A percentile compares a stretch with the other conserved stretches of the same genome.
These are phyloP conservation scores for Phytomonas sp. DNA, from an alignment of 208 protist species.

Conservation along the genomic window DNA sequence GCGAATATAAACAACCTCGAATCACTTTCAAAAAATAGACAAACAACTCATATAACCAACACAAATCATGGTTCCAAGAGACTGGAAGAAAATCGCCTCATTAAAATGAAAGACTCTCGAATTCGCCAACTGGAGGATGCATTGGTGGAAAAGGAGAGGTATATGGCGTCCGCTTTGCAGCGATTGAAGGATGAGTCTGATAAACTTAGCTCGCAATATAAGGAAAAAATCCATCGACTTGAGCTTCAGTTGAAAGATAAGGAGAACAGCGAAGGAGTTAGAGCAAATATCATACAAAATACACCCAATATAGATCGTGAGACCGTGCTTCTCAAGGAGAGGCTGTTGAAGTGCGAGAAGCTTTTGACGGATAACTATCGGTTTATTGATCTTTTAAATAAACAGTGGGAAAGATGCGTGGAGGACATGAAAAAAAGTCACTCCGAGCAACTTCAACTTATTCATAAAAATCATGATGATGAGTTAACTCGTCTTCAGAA, in stretches of 20 bases:
- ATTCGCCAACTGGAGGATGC: constrained; percentile 50
- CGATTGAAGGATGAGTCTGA: constrained; percentile 45
- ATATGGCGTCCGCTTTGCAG: constrained; percentile 35
- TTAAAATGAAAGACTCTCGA: constrained; percentile 36
- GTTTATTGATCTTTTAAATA: constrained; percentile 18
- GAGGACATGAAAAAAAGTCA: constrained; percentile 24
- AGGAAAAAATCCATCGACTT: constrained; percentile 29
- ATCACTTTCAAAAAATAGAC: constrained; percentile 9
- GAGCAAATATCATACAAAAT: background rate
- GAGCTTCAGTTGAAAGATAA: constrained; percentile 16
- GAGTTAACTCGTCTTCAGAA: constrained; percentile 37
- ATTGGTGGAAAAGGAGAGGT: constrained; percentile 58
- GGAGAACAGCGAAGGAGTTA: background rate
- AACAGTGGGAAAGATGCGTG: constrained; percentile 31
- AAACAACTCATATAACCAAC: constrained; percentile 9
- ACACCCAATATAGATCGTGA: constrained; percentile 18
- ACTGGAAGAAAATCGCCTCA: constrained; percentile 23
- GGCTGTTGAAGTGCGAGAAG: constrained; percentile 25
- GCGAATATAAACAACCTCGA: background rate
- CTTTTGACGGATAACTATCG: constrained; percentile 18
- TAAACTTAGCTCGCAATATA: constrained; percentile 48
- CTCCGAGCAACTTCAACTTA: constrained; percentile 20
- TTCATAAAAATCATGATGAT: constrained; percentile 35
- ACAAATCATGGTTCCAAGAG: constrained; percentile 30
- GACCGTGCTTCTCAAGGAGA: constrained; percentile 14